A percentile compares a stretch with the other conserved stretches of the same genome.
These are phyloP conservation scores for Candolleomyces eurysporus DNA, from an alignment of 768 basidiomycete species.

Conservation along the genomic window DNA sequence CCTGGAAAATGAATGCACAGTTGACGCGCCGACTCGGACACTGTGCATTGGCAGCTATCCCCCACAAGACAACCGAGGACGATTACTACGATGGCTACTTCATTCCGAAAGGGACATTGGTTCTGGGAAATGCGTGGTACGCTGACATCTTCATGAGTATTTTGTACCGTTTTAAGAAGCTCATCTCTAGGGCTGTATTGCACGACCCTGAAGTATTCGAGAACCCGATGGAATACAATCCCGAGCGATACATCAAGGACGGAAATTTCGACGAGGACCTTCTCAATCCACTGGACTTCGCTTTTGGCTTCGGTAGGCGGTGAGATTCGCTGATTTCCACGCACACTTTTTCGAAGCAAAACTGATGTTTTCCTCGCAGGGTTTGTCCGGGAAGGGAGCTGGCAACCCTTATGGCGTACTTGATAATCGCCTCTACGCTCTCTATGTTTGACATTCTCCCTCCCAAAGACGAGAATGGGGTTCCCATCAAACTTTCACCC, in stretches of 20 bases:
- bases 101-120: slow-evolving; percentile 40
- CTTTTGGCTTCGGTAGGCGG: slow-evolving; percentile 26
- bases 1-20: neutral
- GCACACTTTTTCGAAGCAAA: neutral
- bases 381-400: slow-evolving; percentile 48
- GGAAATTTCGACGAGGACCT: slow-evolving; percentile 14
- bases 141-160: neutral
- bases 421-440: slow-evolving; percentile 39
- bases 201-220: slow-evolving; percentile 49
- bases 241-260: slow-evolving; percentile 35
- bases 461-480: slow-evolving; percentile 37
- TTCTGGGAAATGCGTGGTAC: slow-evolving; percentile 37
- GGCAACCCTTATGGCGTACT: slow-evolving; percentile 48
- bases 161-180: neutral
- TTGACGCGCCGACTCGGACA: too few species aligned
- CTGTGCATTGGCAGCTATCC: slow-evolving; percentile 16
- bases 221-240: slow-evolving; percentile 42
- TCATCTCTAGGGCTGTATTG: slow-evolving; percentile 42
- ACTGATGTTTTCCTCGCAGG: neutral
- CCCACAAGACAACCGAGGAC: slow-evolving; percentile 30
- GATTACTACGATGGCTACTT: slow-evolving; percentile 38
- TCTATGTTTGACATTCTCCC: slow-evolving; percentile 44
- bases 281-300: neutral
- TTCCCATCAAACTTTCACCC: slow-evolving; percentile 41
- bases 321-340: neutral